phyloP scores from a whole-genome alignment of 2,329 filamentous ascomycete species.

The Leptographium lundbergii region DNA sequence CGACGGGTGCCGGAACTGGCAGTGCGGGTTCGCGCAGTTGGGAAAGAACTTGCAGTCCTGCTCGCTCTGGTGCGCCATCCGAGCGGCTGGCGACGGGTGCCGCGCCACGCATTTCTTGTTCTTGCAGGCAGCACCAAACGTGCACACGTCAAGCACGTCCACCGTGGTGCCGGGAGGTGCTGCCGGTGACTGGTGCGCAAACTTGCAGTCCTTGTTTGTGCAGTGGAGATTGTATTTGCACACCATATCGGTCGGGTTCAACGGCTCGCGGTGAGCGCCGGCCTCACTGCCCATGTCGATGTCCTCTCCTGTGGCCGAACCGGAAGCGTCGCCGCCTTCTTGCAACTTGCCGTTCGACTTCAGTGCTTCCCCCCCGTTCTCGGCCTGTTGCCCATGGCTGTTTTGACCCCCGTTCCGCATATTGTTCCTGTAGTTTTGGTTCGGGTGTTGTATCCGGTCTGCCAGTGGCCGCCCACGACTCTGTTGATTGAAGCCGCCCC shows the following conservation, averaged over 20 bases:
- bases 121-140: constrained; percentile 83
- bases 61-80: constrained; percentile 64
- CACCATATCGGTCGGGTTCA: constrained; percentile 50
- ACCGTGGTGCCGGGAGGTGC: constrained; percentile 66
- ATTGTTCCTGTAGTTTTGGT: constrained; percentile 31
- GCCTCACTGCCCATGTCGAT: constrained; percentile 40
- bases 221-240: constrained; percentile 88
- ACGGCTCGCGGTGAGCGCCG: constrained; percentile 35
- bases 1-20: constrained; percentile 77
- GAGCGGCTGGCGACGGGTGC: constrained; percentile 82
- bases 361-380: constrained; percentile 19
- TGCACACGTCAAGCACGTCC: constrained; percentile 70
- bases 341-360: constrained; percentile 20
- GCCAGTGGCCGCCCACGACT: constrained; percentile 51
- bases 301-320: constrained; percentile 33
- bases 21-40: constrained; percentile 78
- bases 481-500: constrained; percentile 23
- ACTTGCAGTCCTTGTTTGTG: constrained; percentile 80
- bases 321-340: neutral
- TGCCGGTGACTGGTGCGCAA: constrained; percentile 86
- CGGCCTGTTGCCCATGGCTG: constrained; percentile 17
- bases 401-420: constrained; percentile 34
- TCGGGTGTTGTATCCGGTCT: constrained; percentile 53
- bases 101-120: constrained; percentile 87
- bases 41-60: constrained; percentile 86